Conservation (phyloP, 2,329 filamentous ascomycete genomes). For the Elsinoe ampelina region DNA sequence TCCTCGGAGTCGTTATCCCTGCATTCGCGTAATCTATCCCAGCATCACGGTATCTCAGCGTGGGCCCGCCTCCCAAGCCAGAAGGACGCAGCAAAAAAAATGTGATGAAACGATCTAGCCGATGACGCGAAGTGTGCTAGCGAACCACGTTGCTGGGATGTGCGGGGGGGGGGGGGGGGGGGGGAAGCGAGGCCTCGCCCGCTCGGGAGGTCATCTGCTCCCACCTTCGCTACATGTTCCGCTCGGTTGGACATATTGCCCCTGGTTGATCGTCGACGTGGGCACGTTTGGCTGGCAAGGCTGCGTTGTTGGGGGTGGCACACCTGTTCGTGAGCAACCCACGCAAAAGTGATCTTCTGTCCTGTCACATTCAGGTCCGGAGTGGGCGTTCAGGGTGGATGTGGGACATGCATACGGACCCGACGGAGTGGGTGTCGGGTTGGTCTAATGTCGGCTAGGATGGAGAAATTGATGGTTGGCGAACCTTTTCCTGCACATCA, state of each 20-base stretch:
- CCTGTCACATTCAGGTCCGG: background rate
- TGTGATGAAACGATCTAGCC: background rate
- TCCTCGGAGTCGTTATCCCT: slow-evolving; percentile 6
- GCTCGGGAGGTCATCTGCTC: slow-evolving; percentile 1
- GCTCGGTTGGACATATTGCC: background rate
- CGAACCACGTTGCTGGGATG: background rate
- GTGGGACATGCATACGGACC: slow-evolving; percentile 6
- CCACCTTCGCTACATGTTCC: background rate
- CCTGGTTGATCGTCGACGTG: background rate
- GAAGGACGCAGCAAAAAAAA: background rate
- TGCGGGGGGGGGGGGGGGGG: background rate
- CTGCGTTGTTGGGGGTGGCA: background rate
- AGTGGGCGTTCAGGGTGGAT: background rate
- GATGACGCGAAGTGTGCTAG: background rate
- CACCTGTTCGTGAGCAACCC: background rate
- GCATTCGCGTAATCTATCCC: slow-evolving; percentile 5
- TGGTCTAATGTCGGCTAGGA: slow-evolving; percentile 10
- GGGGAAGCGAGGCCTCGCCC: background rate
- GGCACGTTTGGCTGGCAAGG: background rate
- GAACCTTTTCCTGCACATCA: background rate
- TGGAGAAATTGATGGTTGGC: background rate
- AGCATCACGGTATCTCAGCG: background rate
- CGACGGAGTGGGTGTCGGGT: background rate
- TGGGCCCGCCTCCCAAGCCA: background rate
- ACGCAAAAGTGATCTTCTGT: background rate